These are phyloP conservation scores for Petrea volubilis DNA, from an alignment of 257 asterid species.

Conservation along the genomic window DNA sequence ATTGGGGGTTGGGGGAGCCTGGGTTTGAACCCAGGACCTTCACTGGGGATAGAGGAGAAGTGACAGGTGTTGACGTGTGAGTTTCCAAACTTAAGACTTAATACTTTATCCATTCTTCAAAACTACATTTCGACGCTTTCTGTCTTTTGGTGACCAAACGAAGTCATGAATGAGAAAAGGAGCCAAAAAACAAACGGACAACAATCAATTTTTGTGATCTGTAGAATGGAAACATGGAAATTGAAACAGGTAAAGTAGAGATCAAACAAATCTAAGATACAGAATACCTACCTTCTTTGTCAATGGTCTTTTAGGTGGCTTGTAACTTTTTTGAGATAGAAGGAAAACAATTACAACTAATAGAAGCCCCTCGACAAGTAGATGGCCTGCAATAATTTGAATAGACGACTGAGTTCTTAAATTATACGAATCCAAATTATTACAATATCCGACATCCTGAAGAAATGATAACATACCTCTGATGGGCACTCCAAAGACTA, in stretches of 20 bases:
- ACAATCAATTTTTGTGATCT: background rate
- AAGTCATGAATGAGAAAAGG: constrained; percentile 2
- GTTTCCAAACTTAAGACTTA: constrained; percentile 2
- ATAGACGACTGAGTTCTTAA: background rate
- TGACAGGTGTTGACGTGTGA: no score
- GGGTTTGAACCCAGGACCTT: no score
- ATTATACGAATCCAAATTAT: background rate
- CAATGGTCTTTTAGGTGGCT: constrained; percentile 96
- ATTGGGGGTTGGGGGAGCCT: no score
- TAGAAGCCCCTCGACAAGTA: constrained; percentile 90
- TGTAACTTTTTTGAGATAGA: constrained; percentile 86
- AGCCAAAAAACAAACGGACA: background rate
- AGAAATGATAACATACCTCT: constrained; percentile 52
- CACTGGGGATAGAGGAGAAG: no score
- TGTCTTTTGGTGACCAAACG: constrained; percentile 2
- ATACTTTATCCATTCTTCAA: background rate
- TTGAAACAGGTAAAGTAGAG: background rate
- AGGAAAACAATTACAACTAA: constrained; percentile 80
- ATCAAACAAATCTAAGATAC: constrained; percentile 1
- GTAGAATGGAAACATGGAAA: background rate
- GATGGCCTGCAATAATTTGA: constrained; percentile 71
- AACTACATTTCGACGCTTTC: background rate
- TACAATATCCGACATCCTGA: background rate
- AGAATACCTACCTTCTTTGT: constrained; percentile 65
- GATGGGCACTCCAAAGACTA: constrained; percentile 87